phyloP scores from a whole-genome alignment of 257 asterid species.

The Fraxinus cuspidata region DNA sequence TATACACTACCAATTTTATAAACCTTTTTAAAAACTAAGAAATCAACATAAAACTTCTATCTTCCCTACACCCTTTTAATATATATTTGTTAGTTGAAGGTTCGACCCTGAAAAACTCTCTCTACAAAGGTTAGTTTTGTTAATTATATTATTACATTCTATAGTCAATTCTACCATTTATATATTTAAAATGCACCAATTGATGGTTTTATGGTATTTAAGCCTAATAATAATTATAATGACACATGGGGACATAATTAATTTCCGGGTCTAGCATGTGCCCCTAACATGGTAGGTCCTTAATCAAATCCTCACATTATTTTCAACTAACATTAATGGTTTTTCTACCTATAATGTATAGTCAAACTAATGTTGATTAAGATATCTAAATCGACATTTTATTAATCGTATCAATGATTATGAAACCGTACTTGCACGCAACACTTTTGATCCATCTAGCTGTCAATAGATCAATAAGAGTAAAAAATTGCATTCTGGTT shows the following conservation, averaged over 20 bases:
- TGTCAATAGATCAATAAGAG: background rate
- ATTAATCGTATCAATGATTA: slow-evolving; percentile 21
- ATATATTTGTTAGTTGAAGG: no score
- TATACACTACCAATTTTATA: background rate
- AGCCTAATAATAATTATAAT: background rate
- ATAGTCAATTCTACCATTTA: background rate
- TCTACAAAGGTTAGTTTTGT: background rate
- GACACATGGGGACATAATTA: slow-evolving; percentile 39
- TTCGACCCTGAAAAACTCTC: background rate
- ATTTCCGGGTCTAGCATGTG: slow-evolving; percentile 58
- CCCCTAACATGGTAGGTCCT: slow-evolving; percentile 68
- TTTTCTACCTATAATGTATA: slow-evolving; percentile 12
- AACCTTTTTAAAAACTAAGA: background rate
- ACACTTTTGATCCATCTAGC: slow-evolving; percentile 13
- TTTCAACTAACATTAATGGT: slow-evolving; percentile 23
- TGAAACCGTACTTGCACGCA: slow-evolving; percentile 14
- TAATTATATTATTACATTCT: background rate
- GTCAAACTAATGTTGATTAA: slow-evolving; percentile 8
- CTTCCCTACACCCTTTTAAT: background rate
- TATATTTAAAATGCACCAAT: slow-evolving; percentile 13
- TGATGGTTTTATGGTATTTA: slow-evolving; percentile 1
- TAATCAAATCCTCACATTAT: background rate
- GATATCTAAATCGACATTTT: background rate
- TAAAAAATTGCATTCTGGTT: background rate
- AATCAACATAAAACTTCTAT: background rate